Conservation (phyloP, 2,329 filamentous ascomycete genomes). For the Xylaria sp. region DNA sequence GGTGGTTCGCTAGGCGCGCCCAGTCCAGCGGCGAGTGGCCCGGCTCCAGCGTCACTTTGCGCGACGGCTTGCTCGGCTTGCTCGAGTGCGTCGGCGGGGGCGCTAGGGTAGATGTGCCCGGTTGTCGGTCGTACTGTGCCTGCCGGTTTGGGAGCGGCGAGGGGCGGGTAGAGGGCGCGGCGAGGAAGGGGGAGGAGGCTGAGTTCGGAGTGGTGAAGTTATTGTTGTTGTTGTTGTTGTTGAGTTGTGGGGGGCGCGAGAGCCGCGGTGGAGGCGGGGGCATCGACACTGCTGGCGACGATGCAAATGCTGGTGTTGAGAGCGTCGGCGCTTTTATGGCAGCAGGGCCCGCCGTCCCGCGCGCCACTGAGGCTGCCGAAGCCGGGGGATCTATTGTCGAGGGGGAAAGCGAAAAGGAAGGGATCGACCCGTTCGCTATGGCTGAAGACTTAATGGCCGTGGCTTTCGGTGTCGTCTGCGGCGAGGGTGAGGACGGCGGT, state of each 20-base stretch:
- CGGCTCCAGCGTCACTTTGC: conserved; percentile 84
- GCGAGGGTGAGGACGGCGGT: conserved; percentile 46
- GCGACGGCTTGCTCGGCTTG: conserved; percentile 66
- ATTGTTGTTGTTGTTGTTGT: conserved; percentile 41
- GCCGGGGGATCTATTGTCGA: conserved; percentile 41
- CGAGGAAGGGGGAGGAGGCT: conserved; percentile 36
- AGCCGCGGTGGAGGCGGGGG: conserved; percentile 34
- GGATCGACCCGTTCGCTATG: conserved; percentile 50
- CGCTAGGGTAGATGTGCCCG: conserved; percentile 57
- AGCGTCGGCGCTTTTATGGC: conserved; percentile 35
- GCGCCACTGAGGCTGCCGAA: conserved; percentile 45
- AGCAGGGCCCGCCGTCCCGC: conserved; percentile 28
- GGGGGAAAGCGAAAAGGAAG: conserved; percentile 59
- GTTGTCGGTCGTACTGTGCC: conserved; percentile 43
- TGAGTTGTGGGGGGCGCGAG: conserved; percentile 45
- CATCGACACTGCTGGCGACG: conserved; percentile 38
- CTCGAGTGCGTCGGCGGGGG: conserved; percentile 66
- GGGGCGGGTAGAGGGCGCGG: conserved; percentile 47
- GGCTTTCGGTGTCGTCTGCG: conserved; percentile 66
- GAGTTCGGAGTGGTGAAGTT: conserved; percentile 37
- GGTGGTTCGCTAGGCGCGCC: conserved; percentile 77
- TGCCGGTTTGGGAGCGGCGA: conserved; percentile 56
- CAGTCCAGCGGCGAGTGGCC: conserved; percentile 97
- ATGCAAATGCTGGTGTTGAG: conserved; percentile 25
- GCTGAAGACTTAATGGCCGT: conserved; percentile 43